These are phyloP conservation scores for Straminergon stramineum DNA, from an alignment of 225 moss, liverwort and hornwort genomes.

Conservation along the genomic window DNA sequence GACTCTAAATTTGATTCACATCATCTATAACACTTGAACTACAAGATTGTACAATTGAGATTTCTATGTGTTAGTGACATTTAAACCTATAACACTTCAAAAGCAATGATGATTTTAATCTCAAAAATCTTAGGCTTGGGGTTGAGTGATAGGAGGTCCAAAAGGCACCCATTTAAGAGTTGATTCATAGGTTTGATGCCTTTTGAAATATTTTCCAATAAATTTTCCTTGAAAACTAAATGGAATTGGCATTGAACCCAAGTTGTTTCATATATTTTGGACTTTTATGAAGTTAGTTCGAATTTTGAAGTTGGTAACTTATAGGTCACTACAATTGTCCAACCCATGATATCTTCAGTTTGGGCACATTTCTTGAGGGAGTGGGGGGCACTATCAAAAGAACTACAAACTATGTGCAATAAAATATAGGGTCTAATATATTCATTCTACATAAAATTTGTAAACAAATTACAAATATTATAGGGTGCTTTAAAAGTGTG, in stretches of 20 bases:
- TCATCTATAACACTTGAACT: background rate
- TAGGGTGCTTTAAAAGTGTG: too few species aligned
- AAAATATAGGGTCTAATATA: too few species aligned
- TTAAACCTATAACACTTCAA: too few species aligned
- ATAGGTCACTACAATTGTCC: background rate
- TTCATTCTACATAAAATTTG: too few species aligned
- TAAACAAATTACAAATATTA: too few species aligned
- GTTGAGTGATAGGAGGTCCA: too few species aligned
- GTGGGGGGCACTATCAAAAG: too few species aligned
- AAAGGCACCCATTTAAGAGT: background rate
- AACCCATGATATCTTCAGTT: background rate
- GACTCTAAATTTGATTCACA: background rate
- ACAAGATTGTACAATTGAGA: too few species aligned
- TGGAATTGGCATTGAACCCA: background rate
- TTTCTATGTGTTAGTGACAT: too few species aligned
- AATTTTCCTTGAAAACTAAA: background rate
- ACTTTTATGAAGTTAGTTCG: too few species aligned
- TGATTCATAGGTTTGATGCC: accelerated
- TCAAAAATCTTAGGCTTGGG: background rate
- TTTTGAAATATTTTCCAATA: background rate
- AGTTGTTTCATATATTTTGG: background rate
- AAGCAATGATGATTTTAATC: background rate
- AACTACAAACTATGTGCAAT: too few species aligned
- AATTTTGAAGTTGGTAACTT: background rate
- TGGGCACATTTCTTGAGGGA: background rate